Conservation (phyloP, 2,329 filamentous ascomycete genomes). For the Fusarium camptoceras region DNA sequence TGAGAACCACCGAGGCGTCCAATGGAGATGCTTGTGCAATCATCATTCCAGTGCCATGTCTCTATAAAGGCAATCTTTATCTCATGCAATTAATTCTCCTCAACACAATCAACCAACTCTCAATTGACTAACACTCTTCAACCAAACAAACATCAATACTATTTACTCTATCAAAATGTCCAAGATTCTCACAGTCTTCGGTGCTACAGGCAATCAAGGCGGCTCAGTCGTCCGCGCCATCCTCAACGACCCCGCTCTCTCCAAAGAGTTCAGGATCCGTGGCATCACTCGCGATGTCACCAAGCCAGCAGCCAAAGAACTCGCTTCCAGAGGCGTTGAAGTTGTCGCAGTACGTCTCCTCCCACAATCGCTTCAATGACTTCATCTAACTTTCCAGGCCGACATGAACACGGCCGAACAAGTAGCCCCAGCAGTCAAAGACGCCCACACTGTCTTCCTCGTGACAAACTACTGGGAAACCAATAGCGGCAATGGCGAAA, state of each 20-base stretch:
- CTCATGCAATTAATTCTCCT: background rate
- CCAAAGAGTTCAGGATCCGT: slow-evolving; percentile 58
- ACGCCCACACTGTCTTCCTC: slow-evolving; percentile 58
- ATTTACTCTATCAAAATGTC: slow-evolving; percentile 44
- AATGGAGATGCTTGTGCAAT: background rate
- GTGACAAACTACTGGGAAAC: slow-evolving; percentile 56
- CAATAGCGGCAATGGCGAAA: slow-evolving; percentile 51
- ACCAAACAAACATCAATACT: background rate
- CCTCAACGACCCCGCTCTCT: slow-evolving; percentile 60
- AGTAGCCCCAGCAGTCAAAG: slow-evolving; percentile 54
- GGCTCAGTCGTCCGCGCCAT: slow-evolving; percentile 59
- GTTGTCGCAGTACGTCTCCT: slow-evolving; percentile 52
- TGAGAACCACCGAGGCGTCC: background rate
- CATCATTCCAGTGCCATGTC: slow-evolving; percentile 11
- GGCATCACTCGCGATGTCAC: slow-evolving; percentile 60
- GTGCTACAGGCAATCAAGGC: slow-evolving; percentile 63
- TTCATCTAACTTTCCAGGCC: slow-evolving; percentile 47
- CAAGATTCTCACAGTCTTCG: slow-evolving; percentile 59
- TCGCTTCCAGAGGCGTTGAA: slow-evolving; percentile 57
- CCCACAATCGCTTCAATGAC: rapidly evolving
- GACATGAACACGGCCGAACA: slow-evolving; percentile 55
- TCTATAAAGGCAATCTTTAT: slow-evolving; percentile 19
- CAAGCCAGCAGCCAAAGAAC: slow-evolving; percentile 54
- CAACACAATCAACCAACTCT: background rate
- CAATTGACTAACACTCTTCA: rapidly evolving